Evolutionary conservation across 371 early-diverging fungal species (phyloP), one percentile per base, ranked within the genome.

Genomic region (Amoeboaphelidium protococcarum): DNA sequence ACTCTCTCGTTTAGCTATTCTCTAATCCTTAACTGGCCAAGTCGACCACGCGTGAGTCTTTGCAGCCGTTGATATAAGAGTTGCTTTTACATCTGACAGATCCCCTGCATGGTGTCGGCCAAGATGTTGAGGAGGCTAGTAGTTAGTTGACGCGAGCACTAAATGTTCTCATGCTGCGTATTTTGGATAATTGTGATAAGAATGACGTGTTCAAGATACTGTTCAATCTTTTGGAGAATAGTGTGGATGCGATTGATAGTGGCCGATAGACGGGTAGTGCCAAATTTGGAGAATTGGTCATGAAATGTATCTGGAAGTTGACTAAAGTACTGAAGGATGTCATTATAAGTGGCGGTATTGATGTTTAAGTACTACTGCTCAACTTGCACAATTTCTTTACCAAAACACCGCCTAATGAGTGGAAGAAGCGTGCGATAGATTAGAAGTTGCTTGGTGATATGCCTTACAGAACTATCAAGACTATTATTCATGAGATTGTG

Each of bases 271-370:
- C 70, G 13, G 55, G 66, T 42, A 70, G 80, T 48, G 58, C 72
- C 24, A 78, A 79, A 52, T 79, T 74, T 53, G 76, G 78, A 13
- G 87, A 89, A 55, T 56, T 87, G 25, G 76, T 80, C n/a, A 84
- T 89, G 83, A 87, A 87, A 59, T 92, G 92, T 48, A 50, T 91
- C 44, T 92, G 92, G 92, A 87, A 89, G 51, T 54, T 86, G 47
- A 80, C 88, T 22, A 89, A 88, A 60, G 62, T 73, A 10, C 67
- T 91, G 44, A 72, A 78, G 41, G 65, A 72, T 20, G 71, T 31
- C 21, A 43, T 64, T 10, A 60, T 62, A 25, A 23, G 13, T 22
- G 16, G 25, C 0, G 31, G 20, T 19, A 16, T 51, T 13, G 45
- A 51, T 2, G 52, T 62, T 0, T 72, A 73, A 47, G 60, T 68